Percentiles rank a stretch among this genome's conserved stretches.
phyloP scores from a whole-genome alignment of 345 rosid genomes.

The Acer yangbiense region DNA sequence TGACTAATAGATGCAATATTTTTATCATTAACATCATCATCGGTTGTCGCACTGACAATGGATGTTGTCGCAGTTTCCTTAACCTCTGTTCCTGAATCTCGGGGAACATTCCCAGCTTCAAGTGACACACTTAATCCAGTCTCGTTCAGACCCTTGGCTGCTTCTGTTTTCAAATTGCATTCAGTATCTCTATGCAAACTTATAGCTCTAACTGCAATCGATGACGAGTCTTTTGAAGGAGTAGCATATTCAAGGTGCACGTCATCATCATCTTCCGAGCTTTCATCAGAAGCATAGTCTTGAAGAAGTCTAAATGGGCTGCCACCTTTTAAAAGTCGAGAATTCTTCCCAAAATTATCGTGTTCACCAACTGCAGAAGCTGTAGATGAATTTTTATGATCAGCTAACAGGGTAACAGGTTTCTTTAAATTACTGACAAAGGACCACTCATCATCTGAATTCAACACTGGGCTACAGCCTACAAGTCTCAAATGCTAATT shows the following conservation, averaged over 20 bases:
- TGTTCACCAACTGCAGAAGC: conserved; percentile 21
- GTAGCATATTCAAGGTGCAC: conserved; percentile 8
- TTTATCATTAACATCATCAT: conserved; percentile 23
- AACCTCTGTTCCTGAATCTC: conserved; percentile 18
- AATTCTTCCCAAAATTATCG: conserved; percentile 17
- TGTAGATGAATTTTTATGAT: conserved; percentile 4
- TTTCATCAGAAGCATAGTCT: conserved; percentile 54
- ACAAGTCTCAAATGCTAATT: conserved; percentile 4
- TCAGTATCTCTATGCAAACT: conserved; percentile 16
- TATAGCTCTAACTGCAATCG: conserved; percentile 24
- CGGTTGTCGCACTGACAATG: conserved; percentile 13
- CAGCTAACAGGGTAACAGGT: conserved; percentile 8
- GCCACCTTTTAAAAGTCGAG: conserved; percentile 25
- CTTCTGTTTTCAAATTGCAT: conserved; percentile 17
- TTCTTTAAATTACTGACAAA: conserved; percentile 19
- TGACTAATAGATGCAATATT: conserved; percentile 13
- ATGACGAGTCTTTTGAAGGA: conserved; percentile 13
- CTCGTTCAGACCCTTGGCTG: conserved; percentile 14
- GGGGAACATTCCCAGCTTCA: conserved; percentile 10
- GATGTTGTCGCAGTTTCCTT: conserved; percentile 25
- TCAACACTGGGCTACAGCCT: too few relatives aligned
- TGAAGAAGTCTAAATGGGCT: conserved; percentile 55
- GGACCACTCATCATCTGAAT: conserved; percentile 11
- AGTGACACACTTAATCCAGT: conserved; percentile 20
- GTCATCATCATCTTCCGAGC: conserved; percentile 37